These are phyloP conservation scores for Gnaphalium uliginosum DNA, from an alignment of 129 eudicot species.

Conservation along the genomic window DNA sequence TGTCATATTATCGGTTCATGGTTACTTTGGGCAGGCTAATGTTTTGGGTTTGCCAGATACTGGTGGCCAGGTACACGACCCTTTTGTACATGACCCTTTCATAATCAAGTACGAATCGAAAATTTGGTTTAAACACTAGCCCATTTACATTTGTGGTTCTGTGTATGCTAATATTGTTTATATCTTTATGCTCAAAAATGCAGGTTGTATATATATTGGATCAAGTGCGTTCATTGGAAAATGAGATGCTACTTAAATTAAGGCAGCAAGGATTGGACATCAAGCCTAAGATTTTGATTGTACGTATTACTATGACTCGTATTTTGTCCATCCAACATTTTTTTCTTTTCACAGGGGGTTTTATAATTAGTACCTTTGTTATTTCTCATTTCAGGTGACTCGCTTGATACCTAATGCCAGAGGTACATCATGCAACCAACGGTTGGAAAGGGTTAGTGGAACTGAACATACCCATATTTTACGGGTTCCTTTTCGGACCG, in stretches of 20 bases:
- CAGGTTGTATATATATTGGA: slow-evolving; percentile 94
- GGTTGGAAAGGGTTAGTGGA: slow-evolving; percentile 78
- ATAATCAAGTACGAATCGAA: neutral
- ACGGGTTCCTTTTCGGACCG: slow-evolving; percentile 85
- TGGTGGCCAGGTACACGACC: slow-evolving; percentile 86
- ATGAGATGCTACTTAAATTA: slow-evolving; percentile 76
- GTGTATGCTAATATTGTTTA: neutral
- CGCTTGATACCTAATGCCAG: slow-evolving; percentile 91
- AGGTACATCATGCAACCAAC: slow-evolving; percentile 98
- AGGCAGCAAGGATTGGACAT: slow-evolving; percentile 81
- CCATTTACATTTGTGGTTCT: too few relatives aligned
- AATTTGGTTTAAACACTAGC: neutral
- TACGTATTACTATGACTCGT: slow-evolving; percentile 23
- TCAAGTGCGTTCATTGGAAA: slow-evolving; percentile 97
- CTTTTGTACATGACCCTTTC: too few relatives aligned
- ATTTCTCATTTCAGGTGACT: slow-evolving; percentile 53
- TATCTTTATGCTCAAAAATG: slow-evolving; percentile 17
- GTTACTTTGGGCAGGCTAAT: slow-evolving; percentile 98
- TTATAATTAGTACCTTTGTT: neutral
- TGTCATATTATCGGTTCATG: slow-evolving; percentile 86
- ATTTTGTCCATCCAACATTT: neutral
- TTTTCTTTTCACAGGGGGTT: neutral
- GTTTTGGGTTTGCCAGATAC: slow-evolving; percentile 98
- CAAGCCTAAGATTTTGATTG: slow-evolving; percentile 87
- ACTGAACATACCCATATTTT: slow-evolving; percentile 72